Conservation (phyloP, 2,329 filamentous ascomycete species). For the Aspergillus latus region DNA sequence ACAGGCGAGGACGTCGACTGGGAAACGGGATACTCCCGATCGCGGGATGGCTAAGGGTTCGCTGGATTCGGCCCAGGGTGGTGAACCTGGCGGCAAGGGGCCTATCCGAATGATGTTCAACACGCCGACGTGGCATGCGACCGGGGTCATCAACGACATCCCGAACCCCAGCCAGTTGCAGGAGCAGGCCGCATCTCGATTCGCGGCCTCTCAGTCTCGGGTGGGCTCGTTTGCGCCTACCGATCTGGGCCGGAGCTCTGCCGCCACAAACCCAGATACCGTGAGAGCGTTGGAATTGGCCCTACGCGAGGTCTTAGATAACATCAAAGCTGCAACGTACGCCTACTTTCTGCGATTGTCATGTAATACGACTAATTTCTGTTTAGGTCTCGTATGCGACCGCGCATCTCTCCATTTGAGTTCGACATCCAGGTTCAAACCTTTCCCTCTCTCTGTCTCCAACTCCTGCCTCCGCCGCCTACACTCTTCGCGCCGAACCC, state of each 20-base stretch:
- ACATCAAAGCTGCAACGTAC: slow-evolving; percentile 79
- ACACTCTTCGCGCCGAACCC: slow-evolving; percentile 80
- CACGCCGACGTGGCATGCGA: slow-evolving; percentile 70
- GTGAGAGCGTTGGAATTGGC: slow-evolving; percentile 81
- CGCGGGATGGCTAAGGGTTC: slow-evolving; percentile 50
- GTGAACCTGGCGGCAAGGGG: slow-evolving; percentile 39
- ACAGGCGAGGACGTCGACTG: slow-evolving; percentile 68
- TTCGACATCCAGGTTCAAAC: slow-evolving; percentile 84
- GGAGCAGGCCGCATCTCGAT: slow-evolving; percentile 33
- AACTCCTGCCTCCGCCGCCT: slow-evolving; percentile 75
- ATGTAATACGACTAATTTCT: not conserved
- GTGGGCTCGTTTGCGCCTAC: slow-evolving; percentile 31
- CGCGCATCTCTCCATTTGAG: slow-evolving; percentile 58
- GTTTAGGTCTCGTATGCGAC: slow-evolving; percentile 44
- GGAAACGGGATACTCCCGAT: slow-evolving; percentile 63
- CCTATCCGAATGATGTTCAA: slow-evolving; percentile 54
- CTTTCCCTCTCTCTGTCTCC: slow-evolving; percentile 80
- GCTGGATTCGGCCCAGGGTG: slow-evolving; percentile 31
- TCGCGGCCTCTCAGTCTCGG: slow-evolving; percentile 35
- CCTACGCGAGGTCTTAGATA: slow-evolving; percentile 76
- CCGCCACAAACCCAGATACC: slow-evolving; percentile 73
- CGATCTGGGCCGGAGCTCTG: slow-evolving; percentile 63
- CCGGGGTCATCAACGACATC: slow-evolving; percentile 75
- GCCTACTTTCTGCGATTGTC: slow-evolving; percentile 29
- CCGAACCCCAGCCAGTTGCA: slow-evolving; percentile 52